Base-by-base conservation (phyloP, 1,284 basidiomycete genomes). In the Irpex rosettiformis region DNA sequence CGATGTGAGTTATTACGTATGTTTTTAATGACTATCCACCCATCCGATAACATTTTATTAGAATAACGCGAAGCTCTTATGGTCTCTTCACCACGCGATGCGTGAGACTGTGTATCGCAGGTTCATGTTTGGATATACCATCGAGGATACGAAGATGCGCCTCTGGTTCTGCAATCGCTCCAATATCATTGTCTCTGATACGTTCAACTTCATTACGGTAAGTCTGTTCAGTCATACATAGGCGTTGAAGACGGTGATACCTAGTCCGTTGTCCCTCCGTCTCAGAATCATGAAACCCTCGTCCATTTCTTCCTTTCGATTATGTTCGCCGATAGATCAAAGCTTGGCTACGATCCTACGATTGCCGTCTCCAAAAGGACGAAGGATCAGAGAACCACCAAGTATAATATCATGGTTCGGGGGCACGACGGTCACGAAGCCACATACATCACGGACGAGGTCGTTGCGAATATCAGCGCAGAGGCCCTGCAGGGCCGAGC, bases 201-300 rank as follows among this genome's bases (percentile, higher is more conserved):
- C 29, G 13, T 61, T 61, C 28, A 45, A 61, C 25, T 52, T 61
- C 24, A 40, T 61, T 18, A 57, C 52, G 33, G 59, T 61, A 54
- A 22, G 51, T 49, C 7, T n/a, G n/a, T n/a, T n/a, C n/a, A n/a
- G n/a, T n/a, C n/a, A n/a, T n/a, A n/a, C n/a, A 16, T 8, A 29
- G 11, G 45, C n/a, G n/a, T n/a, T n/a, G n/a, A n/a, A n/a, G n/a
- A n/a, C n/a, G n/a, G n/a, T 16, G 40, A 22, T 52, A 24, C 11
- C 22, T 33, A 42, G 22, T 22, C 4, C 10, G 16, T 16, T 7
- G 16, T 33, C 18, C 18, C n/a, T 8, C 49, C 25, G 7, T 18
- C 18, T 18, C 43, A 59, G 58, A 33, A 55, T 5, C 58, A 55
- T 25, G 13, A n/a, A 1, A n/a, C 1, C 11, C 47, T 55, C 7